Percentiles rank a stretch among this genome's conserved stretches.
Conservation (phyloP, 2,329 filamentous ascomycete genomes). For the Diplodia scrobiculata region DNA sequence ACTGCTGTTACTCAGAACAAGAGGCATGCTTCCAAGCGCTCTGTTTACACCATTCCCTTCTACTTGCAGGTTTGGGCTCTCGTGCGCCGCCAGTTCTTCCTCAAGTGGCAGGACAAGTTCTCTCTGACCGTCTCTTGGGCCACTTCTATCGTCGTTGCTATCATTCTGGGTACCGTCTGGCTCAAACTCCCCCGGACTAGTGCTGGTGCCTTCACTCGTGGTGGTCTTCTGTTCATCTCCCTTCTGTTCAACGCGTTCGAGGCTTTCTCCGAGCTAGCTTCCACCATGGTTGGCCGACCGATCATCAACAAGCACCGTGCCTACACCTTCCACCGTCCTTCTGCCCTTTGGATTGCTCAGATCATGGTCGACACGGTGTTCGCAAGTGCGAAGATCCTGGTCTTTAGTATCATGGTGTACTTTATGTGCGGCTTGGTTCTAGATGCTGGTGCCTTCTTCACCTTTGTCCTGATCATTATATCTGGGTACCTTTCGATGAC, state of each 20-base stretch:
- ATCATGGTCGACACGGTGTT: constrained; percentile 78
- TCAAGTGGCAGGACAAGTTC: constrained; percentile 84
- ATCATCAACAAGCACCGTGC: constrained; percentile 84
- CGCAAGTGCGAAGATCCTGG: constrained; percentile 67
- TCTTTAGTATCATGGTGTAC: constrained; percentile 70
- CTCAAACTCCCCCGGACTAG: constrained; percentile 65
- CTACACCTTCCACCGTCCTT: constrained; percentile 80
- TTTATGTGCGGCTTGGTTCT: constrained; percentile 83
- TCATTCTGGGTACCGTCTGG: constrained; percentile 79
- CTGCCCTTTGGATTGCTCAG: constrained; percentile 79
- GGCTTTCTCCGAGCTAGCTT: constrained; percentile 74
- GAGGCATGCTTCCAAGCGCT: constrained; percentile 69
- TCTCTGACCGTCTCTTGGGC: constrained; percentile 73
- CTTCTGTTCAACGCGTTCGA: constrained; percentile 87
- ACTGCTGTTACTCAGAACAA: constrained; percentile 76
- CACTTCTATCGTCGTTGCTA: constrained; percentile 70
- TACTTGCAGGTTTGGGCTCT: constrained; percentile 79
- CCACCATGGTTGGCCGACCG: constrained; percentile 72
- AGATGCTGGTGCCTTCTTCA: constrained; percentile 77
- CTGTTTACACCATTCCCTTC: constrained; percentile 82
- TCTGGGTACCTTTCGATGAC: constrained; percentile 75
- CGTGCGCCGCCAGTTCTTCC: constrained; percentile 79
- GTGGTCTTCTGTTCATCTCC: constrained; percentile 77
- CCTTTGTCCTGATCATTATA: constrained; percentile 78
- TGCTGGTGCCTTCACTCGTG: constrained; percentile 75